Percentiles rank a stretch among this genome's conserved stretches.
Conservation (phyloP, 768 basidiomycete species). For the Macrolepiota albuminosa region DNA sequence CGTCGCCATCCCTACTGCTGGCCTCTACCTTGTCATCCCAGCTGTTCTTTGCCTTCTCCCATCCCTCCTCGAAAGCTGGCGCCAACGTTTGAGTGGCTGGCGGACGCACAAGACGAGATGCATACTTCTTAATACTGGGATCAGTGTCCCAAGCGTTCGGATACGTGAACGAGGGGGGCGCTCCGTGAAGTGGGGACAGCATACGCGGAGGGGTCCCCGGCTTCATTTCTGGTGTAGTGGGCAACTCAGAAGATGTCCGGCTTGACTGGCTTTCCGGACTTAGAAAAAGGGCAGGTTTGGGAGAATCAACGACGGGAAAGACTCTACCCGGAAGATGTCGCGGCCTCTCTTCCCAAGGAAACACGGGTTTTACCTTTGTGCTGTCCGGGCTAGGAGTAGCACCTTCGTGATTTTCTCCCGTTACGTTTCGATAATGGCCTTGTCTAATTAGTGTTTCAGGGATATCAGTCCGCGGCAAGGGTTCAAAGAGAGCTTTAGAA, state of each 20-base stretch:
- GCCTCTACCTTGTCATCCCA: slow-evolving; percentile 59
- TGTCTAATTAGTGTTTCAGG: slow-evolving; percentile 64
- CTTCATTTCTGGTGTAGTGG: slow-evolving; percentile 31
- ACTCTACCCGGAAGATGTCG: slow-evolving; percentile 64
- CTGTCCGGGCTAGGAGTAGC: slow-evolving; percentile 59
- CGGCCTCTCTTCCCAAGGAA: slow-evolving; percentile 92
- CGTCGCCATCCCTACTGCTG: slow-evolving; percentile 78
- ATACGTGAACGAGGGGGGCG: slow-evolving; percentile 59
- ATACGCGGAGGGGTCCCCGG: slow-evolving; percentile 18
- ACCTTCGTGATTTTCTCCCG: slow-evolving; percentile 39
- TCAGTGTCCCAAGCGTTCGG: slow-evolving; percentile 84
- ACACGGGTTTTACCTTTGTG: slow-evolving; percentile 69
- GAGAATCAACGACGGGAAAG: slow-evolving; percentile 64
- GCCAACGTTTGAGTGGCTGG: slow-evolving; percentile 35
- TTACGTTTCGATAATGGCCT: slow-evolving; percentile 70
- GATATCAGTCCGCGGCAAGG: slow-evolving; percentile 56
- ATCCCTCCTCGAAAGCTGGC: slow-evolving; percentile 46
- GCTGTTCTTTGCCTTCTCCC: slow-evolving; percentile 30
- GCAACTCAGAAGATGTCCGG: slow-evolving; percentile 30
- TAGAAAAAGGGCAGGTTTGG: slow-evolving; percentile 41
- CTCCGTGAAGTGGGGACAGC: slow-evolving; percentile 42
- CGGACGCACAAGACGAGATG: slow-evolving; percentile 53
- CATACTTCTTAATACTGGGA: slow-evolving; percentile 77
- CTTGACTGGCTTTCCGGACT: slow-evolving; percentile 33
- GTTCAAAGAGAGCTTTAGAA: slow-evolving; percentile 52